These are phyloP conservation scores for Fagopyrum tataricum DNA, from an alignment of 148 eudicot genomes.

Conservation along the genomic window DNA sequence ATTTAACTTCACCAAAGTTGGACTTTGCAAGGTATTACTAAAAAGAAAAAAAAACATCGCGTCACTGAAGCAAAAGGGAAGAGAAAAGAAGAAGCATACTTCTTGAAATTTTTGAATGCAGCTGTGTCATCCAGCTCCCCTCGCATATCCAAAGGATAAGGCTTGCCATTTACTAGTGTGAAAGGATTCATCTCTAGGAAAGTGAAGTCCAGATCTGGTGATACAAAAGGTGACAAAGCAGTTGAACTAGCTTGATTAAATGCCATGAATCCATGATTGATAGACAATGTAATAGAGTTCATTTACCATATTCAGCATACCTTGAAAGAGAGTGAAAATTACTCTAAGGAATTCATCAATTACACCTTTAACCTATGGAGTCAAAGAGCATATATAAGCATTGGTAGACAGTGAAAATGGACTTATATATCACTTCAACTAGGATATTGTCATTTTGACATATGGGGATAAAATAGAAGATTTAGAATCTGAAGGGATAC, in stretches of 20 bases:
- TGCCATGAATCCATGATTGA: neutral
- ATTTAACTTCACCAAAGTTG: neutral
- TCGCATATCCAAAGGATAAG: conserved; percentile 98
- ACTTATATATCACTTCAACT: neutral
- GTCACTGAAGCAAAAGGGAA: neutral
- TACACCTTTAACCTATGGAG: conserved; percentile 51
- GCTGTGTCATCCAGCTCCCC: conserved; percentile 99
- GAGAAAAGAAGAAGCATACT: conserved; percentile 21
- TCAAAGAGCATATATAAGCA: neutral
- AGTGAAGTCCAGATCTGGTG: conserved; percentile 83
- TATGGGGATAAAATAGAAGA: neutral
- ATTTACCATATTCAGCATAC: conserved; percentile 28
- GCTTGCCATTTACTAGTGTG: conserved; percentile 83
- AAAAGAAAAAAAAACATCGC: neutral
- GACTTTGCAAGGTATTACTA: neutral
- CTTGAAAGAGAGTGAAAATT: conserved; percentile 59
- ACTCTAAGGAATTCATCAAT: conserved; percentile 78
- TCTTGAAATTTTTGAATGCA: conserved; percentile 52
- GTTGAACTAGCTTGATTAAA: neutral
- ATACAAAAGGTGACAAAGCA: neutral
- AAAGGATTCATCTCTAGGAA: conserved; percentile 98
- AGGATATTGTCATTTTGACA: neutral
- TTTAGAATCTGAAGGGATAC: neutral
- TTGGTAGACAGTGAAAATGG: neutral
- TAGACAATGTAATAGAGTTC: neutral